These are phyloP conservation scores for Rugosomyces carneus DNA, from an alignment of 1,284 basidiomycete genomes.

Conservation along the genomic window DNA sequence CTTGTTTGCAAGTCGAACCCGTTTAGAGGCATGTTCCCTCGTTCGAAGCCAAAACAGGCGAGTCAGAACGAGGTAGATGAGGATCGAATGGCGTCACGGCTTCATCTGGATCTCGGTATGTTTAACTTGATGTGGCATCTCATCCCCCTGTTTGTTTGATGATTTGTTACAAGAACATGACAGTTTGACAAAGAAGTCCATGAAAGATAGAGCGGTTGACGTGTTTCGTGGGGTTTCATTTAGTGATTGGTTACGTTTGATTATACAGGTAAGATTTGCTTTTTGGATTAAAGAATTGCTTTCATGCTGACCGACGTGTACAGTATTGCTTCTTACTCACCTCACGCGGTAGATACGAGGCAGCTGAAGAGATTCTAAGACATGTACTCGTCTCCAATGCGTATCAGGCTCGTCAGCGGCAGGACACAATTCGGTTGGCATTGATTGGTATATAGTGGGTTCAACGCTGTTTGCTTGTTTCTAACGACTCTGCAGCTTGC, in stretches of 20 bases:
- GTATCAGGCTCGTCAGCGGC: constrained; percentile 60
- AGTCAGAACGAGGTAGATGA: constrained; percentile 57
- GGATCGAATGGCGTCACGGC: constrained; percentile 65
- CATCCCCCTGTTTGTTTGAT: background rate
- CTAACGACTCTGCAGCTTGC: constrained; percentile 46
- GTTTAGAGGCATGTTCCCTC: constrained; percentile 65
- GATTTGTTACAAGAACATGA: constrained; percentile 41
- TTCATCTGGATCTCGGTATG: constrained; percentile 71
- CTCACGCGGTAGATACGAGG: constrained; percentile 54
- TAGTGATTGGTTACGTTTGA: constrained; percentile 80
- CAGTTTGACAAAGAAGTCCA: constrained; percentile 28
- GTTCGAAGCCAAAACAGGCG: constrained; percentile 33
- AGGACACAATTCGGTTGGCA: constrained; percentile 68
- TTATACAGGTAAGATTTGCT: constrained; percentile 67
- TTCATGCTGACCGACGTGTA: background rate
- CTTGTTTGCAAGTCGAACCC: constrained; percentile 33
- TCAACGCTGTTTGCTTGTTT: background rate
- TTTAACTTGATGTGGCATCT: background rate
- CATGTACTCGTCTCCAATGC: constrained; percentile 77
- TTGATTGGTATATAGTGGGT: constrained; percentile 51
- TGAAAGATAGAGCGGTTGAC: constrained; percentile 40
- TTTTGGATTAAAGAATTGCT: background rate
- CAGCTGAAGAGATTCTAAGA: constrained; percentile 74
- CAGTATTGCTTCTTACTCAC: constrained; percentile 86
- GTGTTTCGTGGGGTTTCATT: constrained; percentile 81